Evolutionary conservation across 2,329 filamentous ascomycete genomes (phyloP), one percentile per base, ranked within the genome.

Genomic region (Aspergillus aculeatus): DNA sequence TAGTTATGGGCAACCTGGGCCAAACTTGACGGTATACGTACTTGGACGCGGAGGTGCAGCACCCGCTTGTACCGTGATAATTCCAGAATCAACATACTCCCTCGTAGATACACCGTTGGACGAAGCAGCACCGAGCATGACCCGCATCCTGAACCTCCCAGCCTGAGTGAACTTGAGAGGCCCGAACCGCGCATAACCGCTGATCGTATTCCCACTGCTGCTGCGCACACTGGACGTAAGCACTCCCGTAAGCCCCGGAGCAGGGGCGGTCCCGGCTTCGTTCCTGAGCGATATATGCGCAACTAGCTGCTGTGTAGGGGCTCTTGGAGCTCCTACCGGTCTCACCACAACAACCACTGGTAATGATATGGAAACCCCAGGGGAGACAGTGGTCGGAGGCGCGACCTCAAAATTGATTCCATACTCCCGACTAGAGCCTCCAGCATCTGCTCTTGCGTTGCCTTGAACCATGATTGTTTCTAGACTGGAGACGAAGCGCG

Each of bases 191-290:
- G 71, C 72, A 50, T 71, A 74, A 12, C 72, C 72, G 49, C 64
- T 72, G 23, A 62, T 69, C 6, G 70, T 63, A 23, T 68, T 72
- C 14, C 70, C 71, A 44, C 59, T 59, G 47, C 69, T 67, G 51
- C 70, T 73, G 58, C 70, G 67, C n/a, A 74, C 71, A 19, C 69
- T 75, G 10, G 72, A 69, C 5, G 72, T 73, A 23, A 72, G 62
- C 32, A 54, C 68, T 14, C 72, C 72, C 4, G 64, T 62, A 29
- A 74, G 55, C 6, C 69, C 69, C 16, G 60, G 16, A 1, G 64
- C 63, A 23, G 68, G 49, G 11, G 52, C 61, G 11, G 64, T 61
- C 14, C 70, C 66, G 7, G 66, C 24, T 58, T 73, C 72, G 21
- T 69, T 64, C 29, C 71, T 66, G 9, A 75, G 63, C 7, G 66